These are phyloP conservation scores for Tanacetum coccineum DNA, from an alignment of 129 eudicot species.

Conservation along the genomic window DNA sequence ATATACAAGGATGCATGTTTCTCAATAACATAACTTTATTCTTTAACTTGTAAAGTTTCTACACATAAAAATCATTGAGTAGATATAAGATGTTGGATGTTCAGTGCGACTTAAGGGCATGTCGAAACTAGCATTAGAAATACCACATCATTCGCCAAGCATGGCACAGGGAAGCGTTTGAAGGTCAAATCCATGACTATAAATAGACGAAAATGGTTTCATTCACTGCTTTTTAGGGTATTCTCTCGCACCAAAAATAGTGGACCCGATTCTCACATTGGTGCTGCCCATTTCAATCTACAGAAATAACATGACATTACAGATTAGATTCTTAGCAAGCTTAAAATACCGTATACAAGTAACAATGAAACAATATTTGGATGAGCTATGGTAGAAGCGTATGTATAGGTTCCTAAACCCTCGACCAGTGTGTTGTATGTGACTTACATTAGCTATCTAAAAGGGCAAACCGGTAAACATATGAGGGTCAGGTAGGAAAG, in stretches of 20 bases:
- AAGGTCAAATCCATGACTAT: not conserved
- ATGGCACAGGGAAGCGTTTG: not conserved
- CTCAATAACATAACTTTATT: too few species aligned
- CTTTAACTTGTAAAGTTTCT: too few species aligned
- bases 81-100: too few species aligned
- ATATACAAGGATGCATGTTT: too few species aligned
- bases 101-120: too few species aligned
- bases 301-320: conserved; percentile 5
- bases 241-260: conserved; percentile 87
- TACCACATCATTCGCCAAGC: not conserved
- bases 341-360: not conserved
- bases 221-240: conserved; percentile 56
- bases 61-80: too few species aligned
- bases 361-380: not conserved
- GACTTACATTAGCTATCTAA: not conserved
- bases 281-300: conserved; percentile 98
- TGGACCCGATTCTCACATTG: conserved; percentile 84
- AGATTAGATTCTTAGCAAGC: conserved; percentile 1
- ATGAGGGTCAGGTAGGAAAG: not conserved
- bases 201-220: not conserved
- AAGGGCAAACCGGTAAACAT: not conserved
- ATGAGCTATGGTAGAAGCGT: not conserved
- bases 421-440: not conserved
- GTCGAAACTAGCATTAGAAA: too few species aligned
- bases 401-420: not conserved